Evolutionary conservation across 1,284 basidiomycete genomes (phyloP).

Genomic region (Rhodotorula sp.): DNA sequence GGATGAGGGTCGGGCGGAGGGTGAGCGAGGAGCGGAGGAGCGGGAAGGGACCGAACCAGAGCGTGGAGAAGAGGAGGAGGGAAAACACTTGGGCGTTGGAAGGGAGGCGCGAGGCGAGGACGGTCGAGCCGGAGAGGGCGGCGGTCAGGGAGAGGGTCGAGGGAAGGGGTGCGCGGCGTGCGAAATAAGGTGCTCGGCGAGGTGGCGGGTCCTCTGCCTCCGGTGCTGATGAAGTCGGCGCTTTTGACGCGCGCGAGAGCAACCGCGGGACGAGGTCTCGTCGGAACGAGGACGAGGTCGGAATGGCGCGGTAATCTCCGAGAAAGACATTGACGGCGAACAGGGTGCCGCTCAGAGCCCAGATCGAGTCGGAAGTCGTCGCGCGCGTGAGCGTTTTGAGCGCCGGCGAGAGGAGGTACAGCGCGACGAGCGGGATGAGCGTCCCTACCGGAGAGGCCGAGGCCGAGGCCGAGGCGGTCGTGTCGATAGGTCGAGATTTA

Average conservation of each 20-base stretch:
- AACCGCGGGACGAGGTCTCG: constrained; percentile 53
- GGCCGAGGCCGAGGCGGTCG: not conserved
- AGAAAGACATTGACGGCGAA: constrained; percentile 65
- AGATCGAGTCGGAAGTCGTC: constrained; percentile 94
- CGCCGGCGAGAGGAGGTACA: constrained; percentile 87
- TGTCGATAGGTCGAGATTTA: not conserved
- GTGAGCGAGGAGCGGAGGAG: constrained; percentile 74
- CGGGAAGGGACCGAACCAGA: constrained; percentile 82
- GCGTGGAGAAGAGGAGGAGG: constrained; percentile 80
- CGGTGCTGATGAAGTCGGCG: too few species aligned
- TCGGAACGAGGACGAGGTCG: constrained; percentile 42
- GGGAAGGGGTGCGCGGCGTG: constrained; percentile 54
- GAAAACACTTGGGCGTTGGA: constrained; percentile 86
- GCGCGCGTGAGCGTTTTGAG: constrained; percentile 88
- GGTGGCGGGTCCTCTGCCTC: not conserved
- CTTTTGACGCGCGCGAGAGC: not conserved
- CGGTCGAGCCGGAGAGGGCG: constrained; percentile 88
- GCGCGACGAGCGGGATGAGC: constrained; percentile 78
- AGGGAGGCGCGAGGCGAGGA: constrained; percentile 83
- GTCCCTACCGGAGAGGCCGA: not conserved
- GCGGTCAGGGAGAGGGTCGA: constrained; percentile 93
- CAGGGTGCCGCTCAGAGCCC: constrained; percentile 76
- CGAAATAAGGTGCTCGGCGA: constrained; percentile 21
- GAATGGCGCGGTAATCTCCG: constrained; percentile 61
- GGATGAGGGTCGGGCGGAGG: constrained; percentile 64